Base-by-base conservation (phyloP, 441 rosid genomes). In the Rhodomyrtus psidioides region DNA sequence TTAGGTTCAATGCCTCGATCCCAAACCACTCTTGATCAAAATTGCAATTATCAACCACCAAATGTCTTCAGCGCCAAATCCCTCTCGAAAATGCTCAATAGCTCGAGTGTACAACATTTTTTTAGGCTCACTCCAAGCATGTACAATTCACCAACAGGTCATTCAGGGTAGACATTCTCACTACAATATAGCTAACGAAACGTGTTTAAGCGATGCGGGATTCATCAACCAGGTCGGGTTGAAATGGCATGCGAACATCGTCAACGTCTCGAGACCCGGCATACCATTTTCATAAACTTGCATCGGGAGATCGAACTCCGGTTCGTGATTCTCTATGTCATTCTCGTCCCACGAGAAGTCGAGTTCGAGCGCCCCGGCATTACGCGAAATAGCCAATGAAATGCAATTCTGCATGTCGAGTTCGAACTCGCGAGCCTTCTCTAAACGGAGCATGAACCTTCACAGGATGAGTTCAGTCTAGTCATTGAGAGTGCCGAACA, bases 11-110 rank as follows among this genome's bases (percentile, higher is more conserved):
- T 17, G 89, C 89, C 5, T 85, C 86, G 53, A 92, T 27, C 58
- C 30, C 49, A 74, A 16, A 51, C 19, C 15, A 15, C 19, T 4
- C 6, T 7, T 4, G 56, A 23, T 15, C 1, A 51, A 92, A 88
- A 14, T 87, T n/a, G 44, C 94, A 94, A 9, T 88, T 81, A 21
- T 90, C 87, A n/a, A 94, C 7, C 5, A 76, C 70, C 83, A 93
- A 93, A 53, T 2, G 51, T 86, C 81, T 87, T 87, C 8, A 93
- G 87, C 55, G 85, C 76, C 55, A 6, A 53, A 60, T 85, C 84
- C 15, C 85, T 46, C 5, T 57, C 53, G 1, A 83, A 21, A 8
- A 90, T 53, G 13, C 62, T 81, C 2, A 85, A 30, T 2, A 53
- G 0, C 39, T 86, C 87, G 2, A 89, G 23, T 2, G 56, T 84